These are phyloP conservation scores for Suhomyces emberorum DNA, from an alignment of 805 yeast species.

Conservation along the genomic window DNA sequence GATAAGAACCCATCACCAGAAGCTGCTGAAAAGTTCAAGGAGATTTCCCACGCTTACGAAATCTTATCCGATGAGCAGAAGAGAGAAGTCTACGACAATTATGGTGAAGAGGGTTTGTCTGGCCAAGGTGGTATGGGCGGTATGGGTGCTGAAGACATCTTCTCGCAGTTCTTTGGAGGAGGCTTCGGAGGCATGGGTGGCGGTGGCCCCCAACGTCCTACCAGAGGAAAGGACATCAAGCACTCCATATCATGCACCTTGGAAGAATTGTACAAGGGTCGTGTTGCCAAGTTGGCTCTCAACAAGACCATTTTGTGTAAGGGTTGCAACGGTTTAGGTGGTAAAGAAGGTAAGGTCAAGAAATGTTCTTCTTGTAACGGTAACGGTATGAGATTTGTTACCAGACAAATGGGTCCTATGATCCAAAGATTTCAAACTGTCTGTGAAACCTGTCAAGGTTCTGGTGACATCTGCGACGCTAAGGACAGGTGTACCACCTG, in stretches of 20 bases:
- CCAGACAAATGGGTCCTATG: slow-evolving; percentile 99
- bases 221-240: slow-evolving; percentile 85
- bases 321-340: slow-evolving; percentile 92
- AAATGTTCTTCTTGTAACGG: slow-evolving; percentile 88
- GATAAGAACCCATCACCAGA: slow-evolving; percentile 83
- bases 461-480: slow-evolving; percentile 83
- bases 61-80: slow-evolving; percentile 83
- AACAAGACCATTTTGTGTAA: slow-evolving; percentile 89
- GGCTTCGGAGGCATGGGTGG: slow-evolving; percentile 57
- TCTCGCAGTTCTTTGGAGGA: slow-evolving; percentile 78
- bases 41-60: slow-evolving; percentile 83
- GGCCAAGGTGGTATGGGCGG: slow-evolving; percentile 65
- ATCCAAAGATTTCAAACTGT: slow-evolving; percentile 95
- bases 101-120: slow-evolving; percentile 87
- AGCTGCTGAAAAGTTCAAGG: slow-evolving; percentile 94
- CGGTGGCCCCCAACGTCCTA: slow-evolving; percentile 69
- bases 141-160: slow-evolving; percentile 64
- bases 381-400: slow-evolving; percentile 83
- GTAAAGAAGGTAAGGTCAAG: slow-evolving; percentile 86
- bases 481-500: slow-evolving; percentile 87
- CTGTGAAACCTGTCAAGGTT: slow-evolving; percentile 90
- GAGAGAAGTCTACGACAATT: slow-evolving; percentile 83
- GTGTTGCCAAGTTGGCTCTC: slow-evolving; percentile 88
- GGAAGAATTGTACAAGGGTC: slow-evolving; percentile 93
- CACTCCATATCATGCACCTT: slow-evolving; percentile 82